Percentiles rank a stretch among this genome's conserved stretches.
phyloP scores from a whole-genome alignment of 306 rosid genomes.

The Rosa multiflora region DNA sequence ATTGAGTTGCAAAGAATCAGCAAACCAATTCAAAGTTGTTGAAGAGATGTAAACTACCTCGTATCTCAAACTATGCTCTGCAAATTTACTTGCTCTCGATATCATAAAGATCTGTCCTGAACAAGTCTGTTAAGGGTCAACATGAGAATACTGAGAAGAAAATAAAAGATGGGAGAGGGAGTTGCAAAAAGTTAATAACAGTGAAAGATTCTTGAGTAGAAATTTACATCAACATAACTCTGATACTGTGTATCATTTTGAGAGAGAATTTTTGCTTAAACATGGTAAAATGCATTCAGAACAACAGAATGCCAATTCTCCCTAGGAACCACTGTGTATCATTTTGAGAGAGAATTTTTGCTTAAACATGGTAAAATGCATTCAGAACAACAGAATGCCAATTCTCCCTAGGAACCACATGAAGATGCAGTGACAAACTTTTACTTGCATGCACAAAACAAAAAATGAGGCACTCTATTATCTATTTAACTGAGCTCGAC shows the following conservation, averaged over 20 bases:
- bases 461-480: neutral
- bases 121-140: constrained; percentile 42
- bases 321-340: neutral
- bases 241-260: neutral
- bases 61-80: constrained; percentile 25
- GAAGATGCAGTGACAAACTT: neutral
- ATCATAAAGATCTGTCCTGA: constrained; percentile 72
- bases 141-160: constrained; percentile 9
- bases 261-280: neutral
- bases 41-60: constrained; percentile 15
- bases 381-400: neutral
- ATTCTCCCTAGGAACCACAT: neutral
- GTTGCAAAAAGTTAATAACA: neutral
- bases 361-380: neutral
- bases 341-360: neutral
- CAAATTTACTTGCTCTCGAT: constrained; percentile 66
- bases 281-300: neutral
- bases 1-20: constrained; percentile 27
- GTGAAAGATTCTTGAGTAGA: constrained; percentile 3
- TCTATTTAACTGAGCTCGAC: neutral
- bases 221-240: constrained; percentile 2
- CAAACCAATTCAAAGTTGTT: constrained; percentile 15
- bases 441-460: neutral
- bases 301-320: neutral
- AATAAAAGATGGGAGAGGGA: neutral